phyloP scores from a whole-genome alignment of 2,329 filamentous ascomycete genomes.

The Colletotrichum chlorophyti region DNA sequence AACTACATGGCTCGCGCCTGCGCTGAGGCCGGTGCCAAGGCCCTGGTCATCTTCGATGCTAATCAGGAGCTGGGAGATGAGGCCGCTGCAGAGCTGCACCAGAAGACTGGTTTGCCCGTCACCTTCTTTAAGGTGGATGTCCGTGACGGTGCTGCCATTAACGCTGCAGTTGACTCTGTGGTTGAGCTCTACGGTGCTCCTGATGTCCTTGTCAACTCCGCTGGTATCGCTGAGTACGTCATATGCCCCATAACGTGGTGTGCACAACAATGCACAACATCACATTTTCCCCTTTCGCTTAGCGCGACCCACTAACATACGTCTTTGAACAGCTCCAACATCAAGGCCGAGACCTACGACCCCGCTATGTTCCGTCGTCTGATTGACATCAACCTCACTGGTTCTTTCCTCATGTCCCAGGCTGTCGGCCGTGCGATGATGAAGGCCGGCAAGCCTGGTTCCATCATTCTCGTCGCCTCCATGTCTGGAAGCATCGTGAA shows the following conservation, averaged over 20 bases:
- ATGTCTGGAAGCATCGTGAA: conserved; percentile 88
- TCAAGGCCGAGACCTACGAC: conserved; percentile 81
- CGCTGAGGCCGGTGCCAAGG: conserved; percentile 77
- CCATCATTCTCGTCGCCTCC: conserved; percentile 77
- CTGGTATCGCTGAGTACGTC: conserved; percentile 72
- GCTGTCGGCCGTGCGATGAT: conserved; percentile 78
- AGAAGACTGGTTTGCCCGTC: conserved; percentile 75
- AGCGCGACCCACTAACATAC: conserved; percentile 14
- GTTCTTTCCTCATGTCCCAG: conserved; percentile 79
- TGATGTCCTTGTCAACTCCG: conserved; percentile 80
- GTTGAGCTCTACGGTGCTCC: conserved; percentile 71
- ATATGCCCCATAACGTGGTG: conserved; percentile 35
- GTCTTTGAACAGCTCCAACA: conserved; percentile 64
- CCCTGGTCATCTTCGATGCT: conserved; percentile 77
- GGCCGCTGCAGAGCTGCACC: conserved; percentile 72
- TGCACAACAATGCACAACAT: conserved; percentile 30
- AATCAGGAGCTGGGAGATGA: conserved; percentile 78
- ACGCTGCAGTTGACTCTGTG: conserved; percentile 71
- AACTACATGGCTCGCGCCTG: conserved; percentile 82
- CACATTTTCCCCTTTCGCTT: conserved; percentile 34
- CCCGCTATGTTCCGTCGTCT: conserved; percentile 78
- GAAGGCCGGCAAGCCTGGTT: conserved; percentile 71
- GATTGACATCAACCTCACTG: conserved; percentile 83
- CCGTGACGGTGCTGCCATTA: conserved; percentile 73
- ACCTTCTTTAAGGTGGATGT: conserved; percentile 83